phyloP scores from a whole-genome alignment of 106 monocot genomes.

The Dendrobium nobile region DNA sequence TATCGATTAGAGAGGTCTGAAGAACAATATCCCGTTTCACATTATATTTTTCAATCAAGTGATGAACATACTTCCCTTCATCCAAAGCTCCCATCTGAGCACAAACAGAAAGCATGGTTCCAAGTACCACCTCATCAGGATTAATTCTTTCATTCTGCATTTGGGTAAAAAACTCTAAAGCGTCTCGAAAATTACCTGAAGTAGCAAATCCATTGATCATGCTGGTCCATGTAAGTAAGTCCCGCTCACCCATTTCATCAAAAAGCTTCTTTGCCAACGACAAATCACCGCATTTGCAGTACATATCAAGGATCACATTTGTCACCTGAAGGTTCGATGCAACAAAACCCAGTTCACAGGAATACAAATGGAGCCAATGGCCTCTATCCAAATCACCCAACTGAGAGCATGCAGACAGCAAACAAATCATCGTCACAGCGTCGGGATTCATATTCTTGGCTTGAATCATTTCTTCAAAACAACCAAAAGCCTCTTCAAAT shows the following conservation, averaged over 20 bases:
- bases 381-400: conserved; percentile 19
- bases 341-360: conserved; percentile 9
- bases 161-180: conserved; percentile 16
- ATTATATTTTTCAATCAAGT: conserved; percentile 3
- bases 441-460: conserved; percentile 10
- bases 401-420: conserved; percentile 21
- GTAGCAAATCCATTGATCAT: conserved; percentile 19
- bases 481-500: conserved; percentile 9
- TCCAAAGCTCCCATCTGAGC: conserved; percentile 25
- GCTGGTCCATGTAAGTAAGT: conserved; percentile 22
- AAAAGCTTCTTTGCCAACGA: conserved; percentile 11
- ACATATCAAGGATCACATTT: conserved; percentile 23
- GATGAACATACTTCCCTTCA: conserved; percentile 29
- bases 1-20: conserved; percentile 39
- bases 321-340: conserved; percentile 9
- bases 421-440: conserved; percentile 16
- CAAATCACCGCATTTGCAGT: conserved; percentile 29
- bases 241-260: conserved; percentile 11
- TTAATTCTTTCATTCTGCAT: conserved; percentile 14
- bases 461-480: conserved; percentile 21
- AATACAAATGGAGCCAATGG: conserved; percentile 11
- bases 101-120: conserved; percentile 19
- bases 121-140: conserved; percentile 17
- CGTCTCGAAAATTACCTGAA: conserved; percentile 3
- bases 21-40: conserved; percentile 22